Conservation (phyloP, 129 eudicot genomes). For the Escallonia herrerae region DNA sequence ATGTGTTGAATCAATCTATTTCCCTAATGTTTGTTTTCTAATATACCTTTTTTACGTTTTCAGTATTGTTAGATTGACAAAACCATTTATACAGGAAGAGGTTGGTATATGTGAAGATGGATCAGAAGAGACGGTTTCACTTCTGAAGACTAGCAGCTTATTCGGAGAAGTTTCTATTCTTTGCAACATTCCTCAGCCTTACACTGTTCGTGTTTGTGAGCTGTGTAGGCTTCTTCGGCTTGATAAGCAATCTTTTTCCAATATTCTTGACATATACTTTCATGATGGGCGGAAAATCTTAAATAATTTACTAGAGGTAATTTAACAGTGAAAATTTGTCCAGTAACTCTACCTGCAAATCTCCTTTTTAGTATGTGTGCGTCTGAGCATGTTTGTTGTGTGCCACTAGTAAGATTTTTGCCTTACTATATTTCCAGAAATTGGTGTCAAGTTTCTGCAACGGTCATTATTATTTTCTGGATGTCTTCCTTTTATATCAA, state of each 20-base stretch:
- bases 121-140: slow-evolving; percentile 55
- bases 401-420: no score
- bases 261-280: slow-evolving; percentile 82
- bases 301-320: slow-evolving; percentile 85
- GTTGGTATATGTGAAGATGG: slow-evolving; percentile 68
- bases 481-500: not conserved
- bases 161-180: slow-evolving; percentile 88
- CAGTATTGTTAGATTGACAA: not conserved
- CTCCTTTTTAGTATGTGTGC: not conserved
- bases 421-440: no score
- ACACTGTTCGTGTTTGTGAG: slow-evolving; percentile 78
- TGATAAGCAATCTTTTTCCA: slow-evolving; percentile 84
- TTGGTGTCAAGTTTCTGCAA: no score
- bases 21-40: no score
- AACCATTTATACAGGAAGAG: slow-evolving; percentile 57
- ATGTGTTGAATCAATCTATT: no score
- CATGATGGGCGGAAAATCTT: slow-evolving; percentile 75
- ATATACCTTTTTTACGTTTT: not conserved
- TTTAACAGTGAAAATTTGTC: not conserved
- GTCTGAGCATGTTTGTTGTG: not conserved
- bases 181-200: slow-evolving; percentile 90
- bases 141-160: slow-evolving; percentile 49
- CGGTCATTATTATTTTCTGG: not conserved
- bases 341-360: no score
- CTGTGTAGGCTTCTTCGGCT: slow-evolving; percentile 87